Evolutionary conservation across 106 monocot genomes (phyloP).

Genomic region (Dendrobium huoshanense): DNA sequence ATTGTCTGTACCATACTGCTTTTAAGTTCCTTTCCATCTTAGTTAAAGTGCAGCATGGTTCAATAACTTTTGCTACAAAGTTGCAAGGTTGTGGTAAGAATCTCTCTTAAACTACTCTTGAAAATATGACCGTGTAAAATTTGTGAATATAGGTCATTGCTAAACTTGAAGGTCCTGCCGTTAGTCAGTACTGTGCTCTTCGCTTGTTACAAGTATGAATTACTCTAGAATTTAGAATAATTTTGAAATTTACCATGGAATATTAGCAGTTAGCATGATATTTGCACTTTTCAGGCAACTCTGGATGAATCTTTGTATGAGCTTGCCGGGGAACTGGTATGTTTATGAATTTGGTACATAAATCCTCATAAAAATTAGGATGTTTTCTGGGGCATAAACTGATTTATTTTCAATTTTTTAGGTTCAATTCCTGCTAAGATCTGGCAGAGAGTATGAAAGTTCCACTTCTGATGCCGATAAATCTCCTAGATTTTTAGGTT

Average conservation of each 20-base stretch:
- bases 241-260: background rate
- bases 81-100: background rate
- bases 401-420: constrained; percentile 23
- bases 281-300: constrained; percentile 60
- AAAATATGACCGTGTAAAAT: constrained; percentile 1
- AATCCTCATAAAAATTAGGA: background rate
- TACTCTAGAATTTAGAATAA: background rate
- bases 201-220: constrained; percentile 85
- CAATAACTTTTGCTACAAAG: background rate
- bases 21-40: background rate
- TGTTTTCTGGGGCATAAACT: background rate
- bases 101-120: background rate
- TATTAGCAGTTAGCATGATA: background rate
- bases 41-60: background rate
- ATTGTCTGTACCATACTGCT: background rate
- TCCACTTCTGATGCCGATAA: constrained; percentile 59
- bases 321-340: constrained; percentile 99
- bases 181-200: constrained; percentile 97
- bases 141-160: constrained; percentile 77
- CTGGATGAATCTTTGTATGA: constrained; percentile 97
- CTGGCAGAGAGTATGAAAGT: constrained; percentile 94
- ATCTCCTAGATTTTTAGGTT: constrained; percentile 90
- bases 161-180: constrained; percentile 97
- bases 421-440: constrained; percentile 93
- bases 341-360: constrained; percentile 15